phyloP scores from a whole-genome alignment of 768 basidiomycete genomes.

The Termitomyces eurrhizus region DNA sequence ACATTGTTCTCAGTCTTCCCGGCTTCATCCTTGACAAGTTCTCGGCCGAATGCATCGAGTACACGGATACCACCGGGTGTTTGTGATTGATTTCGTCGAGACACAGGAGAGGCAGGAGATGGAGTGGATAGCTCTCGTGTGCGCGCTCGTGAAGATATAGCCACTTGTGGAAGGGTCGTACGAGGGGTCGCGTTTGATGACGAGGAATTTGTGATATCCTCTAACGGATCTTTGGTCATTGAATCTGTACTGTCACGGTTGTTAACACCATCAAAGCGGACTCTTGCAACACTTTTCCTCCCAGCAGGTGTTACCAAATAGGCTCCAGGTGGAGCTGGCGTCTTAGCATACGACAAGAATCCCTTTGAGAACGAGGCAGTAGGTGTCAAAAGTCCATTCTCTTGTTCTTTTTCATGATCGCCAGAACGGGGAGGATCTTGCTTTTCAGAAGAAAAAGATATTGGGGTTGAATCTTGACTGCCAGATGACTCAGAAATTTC shows the following conservation, averaged over 20 bases:
- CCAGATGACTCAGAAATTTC: slow-evolving; percentile 33
- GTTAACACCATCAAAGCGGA: slow-evolving; percentile 58
- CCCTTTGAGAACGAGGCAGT: slow-evolving; percentile 46
- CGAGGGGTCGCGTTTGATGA: background rate
- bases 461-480: slow-evolving; percentile 32
- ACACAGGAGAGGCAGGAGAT: slow-evolving; percentile 12
- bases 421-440: slow-evolving; percentile 17
- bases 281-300: slow-evolving; percentile 61
- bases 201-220: slow-evolving; percentile 7
- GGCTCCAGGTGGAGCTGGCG: slow-evolving; percentile 67
- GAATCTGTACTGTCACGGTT: slow-evolving; percentile 4
- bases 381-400: slow-evolving; percentile 44
- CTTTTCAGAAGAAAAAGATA: slow-evolving; percentile 12
- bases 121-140: slow-evolving; percentile 17
- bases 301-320: slow-evolving; percentile 58
- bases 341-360: slow-evolving; percentile 43
- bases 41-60: slow-evolving; percentile 69
- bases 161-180: background rate
- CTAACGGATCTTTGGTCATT: slow-evolving; percentile 6
- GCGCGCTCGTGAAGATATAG: slow-evolving; percentile 1
- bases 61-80: slow-evolving; percentile 55
- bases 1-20: slow-evolving; percentile 11
- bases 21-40: slow-evolving; percentile 19
- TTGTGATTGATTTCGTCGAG: slow-evolving; percentile 30
- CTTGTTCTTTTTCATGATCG: slow-evolving; percentile 21